Base-by-base conservation (phyloP, 2,329 filamentous ascomycete genomes). In the Phaeosphaeria sp. region DNA sequence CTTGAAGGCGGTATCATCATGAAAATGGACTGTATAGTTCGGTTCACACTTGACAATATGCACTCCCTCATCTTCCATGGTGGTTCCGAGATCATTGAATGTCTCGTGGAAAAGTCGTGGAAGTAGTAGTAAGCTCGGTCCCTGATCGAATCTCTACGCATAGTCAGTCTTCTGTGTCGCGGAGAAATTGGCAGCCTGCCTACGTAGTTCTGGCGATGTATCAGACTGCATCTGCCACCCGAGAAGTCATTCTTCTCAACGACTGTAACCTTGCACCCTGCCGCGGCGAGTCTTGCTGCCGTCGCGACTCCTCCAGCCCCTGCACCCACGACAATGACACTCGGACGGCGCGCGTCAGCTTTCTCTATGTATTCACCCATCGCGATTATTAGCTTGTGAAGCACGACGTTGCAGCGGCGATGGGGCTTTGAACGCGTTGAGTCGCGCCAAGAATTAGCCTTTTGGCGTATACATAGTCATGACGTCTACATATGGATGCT, bases 241-340 rank as follows among this genome's bases (percentile, higher is more conserved):
- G 87, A 88, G 72, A 90, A 90, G 55, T 79, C 79, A 69, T 92
- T 92, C 80, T 92, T 92, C 76, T 93, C 90, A n/a, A 92, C 78
- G 1, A 92, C 87, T 0, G 89, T 92, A n/a, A 92, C 90, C 33
- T 82, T 74, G 72, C 89, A 87, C 41, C 90, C 90, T 1, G 89
- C 84, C 70, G 88, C 89, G 50, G 89, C 88, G 11, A 92, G 84
- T 46, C 90, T 86, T 1, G 90, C 89, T 55, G 90, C 88, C 1
- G 87, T 87, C n/a, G 88, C 85, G 43, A 91, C 85, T 57, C 90
- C 90, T 50, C 90, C 90, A 46, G 87, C 86, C 58, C 90, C 90
- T 27, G 90, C 89, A 62, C 89, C 89, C 83, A 73, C 54, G 46
- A 72, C 61, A 49, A 77, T 67, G n/a, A 72, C 72, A 49, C 66